Conservation (phyloP, 78 protist genomes). For the Emiliania huxleyi region DNA sequence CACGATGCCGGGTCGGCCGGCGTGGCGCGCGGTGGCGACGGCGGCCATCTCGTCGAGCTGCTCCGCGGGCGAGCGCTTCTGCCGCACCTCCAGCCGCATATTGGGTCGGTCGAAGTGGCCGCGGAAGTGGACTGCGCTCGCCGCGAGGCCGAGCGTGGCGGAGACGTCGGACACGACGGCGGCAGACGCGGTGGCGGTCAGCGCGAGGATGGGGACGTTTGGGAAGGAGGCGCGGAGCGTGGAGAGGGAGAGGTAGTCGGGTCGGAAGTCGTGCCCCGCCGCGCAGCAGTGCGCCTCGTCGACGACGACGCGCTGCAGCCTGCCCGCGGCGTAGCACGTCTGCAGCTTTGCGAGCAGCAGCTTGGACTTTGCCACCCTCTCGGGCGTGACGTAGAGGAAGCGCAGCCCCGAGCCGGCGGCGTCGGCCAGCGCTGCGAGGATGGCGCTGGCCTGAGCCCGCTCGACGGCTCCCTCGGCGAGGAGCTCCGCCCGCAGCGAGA, state of each 20-base stretch:
- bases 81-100: constrained; percentile 38
- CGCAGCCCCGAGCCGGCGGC: constrained; percentile 15
- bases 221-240: constrained; percentile 13
- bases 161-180: neutral
- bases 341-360: neutral
- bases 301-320: constrained; percentile 16
- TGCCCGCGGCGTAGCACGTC: neutral
- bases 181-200: constrained; percentile 90
- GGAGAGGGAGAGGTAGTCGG: constrained; percentile 67
- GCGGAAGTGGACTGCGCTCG: neutral
- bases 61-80: neutral
- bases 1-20: constrained; percentile 84
- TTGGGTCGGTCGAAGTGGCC: constrained; percentile 84
- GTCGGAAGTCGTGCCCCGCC: constrained; percentile 93
- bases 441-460: neutral
- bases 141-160: neutral
- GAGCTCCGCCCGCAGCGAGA: neutral
- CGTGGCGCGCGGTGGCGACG: neutral
- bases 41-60: constrained; percentile 48
- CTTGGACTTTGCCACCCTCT: constrained; percentile 35
- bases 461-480: neutral
- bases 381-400: constrained; percentile 81
- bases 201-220: constrained; percentile 69
- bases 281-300: constrained; percentile 59
- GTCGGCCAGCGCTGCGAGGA: neutral